Evolutionary conservation across 257 asterid species (phyloP).

Genomic region (Pogostemon cablin): DNA sequence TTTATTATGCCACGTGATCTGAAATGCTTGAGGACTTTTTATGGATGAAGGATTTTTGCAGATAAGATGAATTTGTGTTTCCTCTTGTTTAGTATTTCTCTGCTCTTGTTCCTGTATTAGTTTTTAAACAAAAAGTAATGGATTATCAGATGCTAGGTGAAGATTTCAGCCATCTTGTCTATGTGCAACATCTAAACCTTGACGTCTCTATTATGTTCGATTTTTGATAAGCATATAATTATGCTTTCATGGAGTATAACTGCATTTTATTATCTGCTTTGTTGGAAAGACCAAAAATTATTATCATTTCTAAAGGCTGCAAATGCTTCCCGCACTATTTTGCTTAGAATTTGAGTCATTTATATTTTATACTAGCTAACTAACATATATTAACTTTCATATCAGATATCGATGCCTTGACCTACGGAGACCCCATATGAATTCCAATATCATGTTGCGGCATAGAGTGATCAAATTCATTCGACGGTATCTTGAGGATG

Average conservation of each 20-base stretch:
- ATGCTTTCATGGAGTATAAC: not conserved
- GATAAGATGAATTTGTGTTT: not conserved
- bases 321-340: constrained; percentile 12
- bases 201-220: not conserved
- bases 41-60: not conserved
- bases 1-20: constrained; percentile 19
- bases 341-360: not conserved
- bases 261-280: not conserved
- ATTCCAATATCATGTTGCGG: constrained; percentile 75
- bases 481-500: constrained; percentile 89
- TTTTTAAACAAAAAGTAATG: not conserved
- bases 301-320: not conserved
- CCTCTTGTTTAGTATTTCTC: constrained; percentile 3
- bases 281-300: not conserved
- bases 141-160: constrained; percentile 19
- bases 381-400: constrained; percentile 31
- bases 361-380: constrained; percentile 10
- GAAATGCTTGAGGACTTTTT: constrained; percentile 2
- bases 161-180: constrained; percentile 8
- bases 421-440: constrained; percentile 84
- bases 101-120: not conserved
- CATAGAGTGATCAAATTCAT: constrained; percentile 89
- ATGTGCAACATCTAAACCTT: not conserved
- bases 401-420: constrained; percentile 93
- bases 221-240: constrained; percentile 1